Conservation (phyloP, 2,329 filamentous ascomycete genomes). For the Neoascochyta sp. region DNA sequence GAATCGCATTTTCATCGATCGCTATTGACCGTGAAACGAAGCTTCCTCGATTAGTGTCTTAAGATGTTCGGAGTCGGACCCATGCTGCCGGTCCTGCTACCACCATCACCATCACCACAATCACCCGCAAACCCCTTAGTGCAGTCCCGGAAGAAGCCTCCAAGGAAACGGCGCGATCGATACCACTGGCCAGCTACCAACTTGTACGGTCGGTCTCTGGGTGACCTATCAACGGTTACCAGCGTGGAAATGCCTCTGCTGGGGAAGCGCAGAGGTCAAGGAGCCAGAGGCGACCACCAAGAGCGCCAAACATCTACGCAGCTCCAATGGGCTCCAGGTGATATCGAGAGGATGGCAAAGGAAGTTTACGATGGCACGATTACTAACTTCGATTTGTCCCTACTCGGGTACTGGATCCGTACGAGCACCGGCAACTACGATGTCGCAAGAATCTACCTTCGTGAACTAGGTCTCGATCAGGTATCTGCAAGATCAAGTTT, state of each 20-base stretch:
- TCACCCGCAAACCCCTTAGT: not conserved
- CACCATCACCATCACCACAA: too few species aligned
- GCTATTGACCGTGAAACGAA: too few species aligned
- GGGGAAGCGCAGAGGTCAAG: too few species aligned
- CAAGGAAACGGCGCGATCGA: too few species aligned
- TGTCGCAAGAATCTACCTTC: conserved; percentile 20
- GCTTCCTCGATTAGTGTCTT: too few species aligned
- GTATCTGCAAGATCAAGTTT: too few species aligned
- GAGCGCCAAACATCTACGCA: conserved; percentile 6
- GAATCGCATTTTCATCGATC: too few species aligned
- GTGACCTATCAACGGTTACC: conserved; percentile 2
- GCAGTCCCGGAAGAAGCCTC: not conserved
- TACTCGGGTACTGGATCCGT: conserved; percentile 26
- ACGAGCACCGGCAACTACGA: conserved; percentile 19
- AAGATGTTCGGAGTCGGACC: conserved; percentile 6
- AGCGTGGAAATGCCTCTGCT: too few species aligned
- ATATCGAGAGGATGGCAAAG: conserved; percentile 10
- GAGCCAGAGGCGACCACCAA: too few species aligned
- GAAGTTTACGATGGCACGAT: conserved; percentile 25
- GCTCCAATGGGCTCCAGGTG: conserved; percentile 8
- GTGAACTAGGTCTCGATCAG: conserved; percentile 27
- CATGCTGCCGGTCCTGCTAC: conserved; percentile 4
- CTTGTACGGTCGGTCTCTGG: too few species aligned
- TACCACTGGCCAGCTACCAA: too few species aligned
- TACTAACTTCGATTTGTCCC: conserved; percentile 20